These are phyloP conservation scores for Debaryomycetaceae sp. DNA, from an alignment of 1,139 yeast species.

Conservation along the genomic window DNA sequence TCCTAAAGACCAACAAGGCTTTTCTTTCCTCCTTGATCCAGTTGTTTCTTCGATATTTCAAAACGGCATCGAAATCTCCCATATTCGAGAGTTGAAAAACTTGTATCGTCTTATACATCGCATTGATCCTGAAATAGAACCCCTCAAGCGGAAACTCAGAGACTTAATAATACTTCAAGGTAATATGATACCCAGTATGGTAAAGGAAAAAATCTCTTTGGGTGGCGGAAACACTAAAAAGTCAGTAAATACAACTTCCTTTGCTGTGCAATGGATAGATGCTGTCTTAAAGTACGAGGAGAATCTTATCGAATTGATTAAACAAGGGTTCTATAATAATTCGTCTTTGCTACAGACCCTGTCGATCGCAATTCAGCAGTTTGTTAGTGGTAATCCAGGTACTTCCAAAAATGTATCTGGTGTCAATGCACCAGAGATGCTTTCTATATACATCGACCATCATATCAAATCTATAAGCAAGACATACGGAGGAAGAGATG, in stretches of 20 bases:
- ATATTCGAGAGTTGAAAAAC: conserved; percentile 28
- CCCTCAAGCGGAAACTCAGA: conserved; percentile 49
- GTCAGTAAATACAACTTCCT: conserved; percentile 36
- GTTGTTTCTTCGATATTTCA: conserved; percentile 19
- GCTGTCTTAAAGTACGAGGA: conserved; percentile 50
- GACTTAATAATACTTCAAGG: conserved; percentile 46
- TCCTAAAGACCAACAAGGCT: conserved; percentile 51
- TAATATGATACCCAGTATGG: conserved; percentile 23
- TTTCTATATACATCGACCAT: conserved; percentile 76
- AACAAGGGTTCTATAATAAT: conserved; percentile 45
- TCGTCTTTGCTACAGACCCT: conserved; percentile 54
- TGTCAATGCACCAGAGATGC: conserved; percentile 62
- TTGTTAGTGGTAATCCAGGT: conserved; percentile 45
- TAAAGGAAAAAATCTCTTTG: conserved; percentile 20
- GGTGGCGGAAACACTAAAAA: conserved; percentile 17
- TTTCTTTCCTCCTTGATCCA: conserved; percentile 51
- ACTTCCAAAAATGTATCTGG: conserved; percentile 14
- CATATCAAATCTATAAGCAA: conserved; percentile 42
- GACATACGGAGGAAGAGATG: conserved; percentile 26
- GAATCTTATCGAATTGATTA: conserved; percentile 48
- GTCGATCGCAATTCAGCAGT: conserved; percentile 59
- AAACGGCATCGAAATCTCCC: conserved; percentile 14
- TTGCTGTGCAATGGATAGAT: conserved; percentile 72
- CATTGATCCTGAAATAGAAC: conserved; percentile 51
- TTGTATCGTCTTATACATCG: conserved; percentile 52